Base-by-base conservation (phyloP, 768 basidiomycete species). In the Hygrophoropsis aurantiaca region DNA sequence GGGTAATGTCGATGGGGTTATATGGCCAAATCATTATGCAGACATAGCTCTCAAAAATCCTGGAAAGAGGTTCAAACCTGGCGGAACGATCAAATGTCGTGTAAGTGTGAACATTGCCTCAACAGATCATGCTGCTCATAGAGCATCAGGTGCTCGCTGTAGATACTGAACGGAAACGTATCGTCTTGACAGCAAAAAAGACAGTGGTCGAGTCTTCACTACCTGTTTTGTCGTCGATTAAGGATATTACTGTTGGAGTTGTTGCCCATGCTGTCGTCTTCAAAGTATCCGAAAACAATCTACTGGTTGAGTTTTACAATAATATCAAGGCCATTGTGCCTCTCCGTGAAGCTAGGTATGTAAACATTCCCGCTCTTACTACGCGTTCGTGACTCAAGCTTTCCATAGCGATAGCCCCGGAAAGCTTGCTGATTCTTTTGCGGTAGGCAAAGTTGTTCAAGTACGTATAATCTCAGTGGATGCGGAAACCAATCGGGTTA, bases 1-100 rank as follows among this genome's bases (percentile, higher is more conserved):
- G 4, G 92, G 90, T 5, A 90, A 80, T 50, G 84, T 97, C 25
- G 92, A 97, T 59, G 97, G 90, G 23, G 86, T 97, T 21, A 76
- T 97, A 18, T 97, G 91, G 89, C 94, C 94, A 1, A 80, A 84
- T 51, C 97, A 98, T 62, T 97, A 90, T 62, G 93, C 97, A 10
- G 97, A 99, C 64, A 94, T 98, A 58, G 63, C 72, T n/a, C 76
- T 98, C 56, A 97, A 94, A 61, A 89, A 97, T 62, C 95, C 95
- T 9, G 83, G 91, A 35, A 90, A 85, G 68, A 79, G 86, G 50
- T 99, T 97, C 73, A 94, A 91, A 60, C 71, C 77, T 18, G 94
- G 94, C 20, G 75, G 78, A 3, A 79, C 62, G 42, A 87, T 97
- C 65, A 95, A 89, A 70, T 94, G 91, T 56, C 74, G 91, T 49